These are phyloP conservation scores for Otatea glauca DNA, from an alignment of 176 grass and related monocot species.

Conservation along the genomic window DNA sequence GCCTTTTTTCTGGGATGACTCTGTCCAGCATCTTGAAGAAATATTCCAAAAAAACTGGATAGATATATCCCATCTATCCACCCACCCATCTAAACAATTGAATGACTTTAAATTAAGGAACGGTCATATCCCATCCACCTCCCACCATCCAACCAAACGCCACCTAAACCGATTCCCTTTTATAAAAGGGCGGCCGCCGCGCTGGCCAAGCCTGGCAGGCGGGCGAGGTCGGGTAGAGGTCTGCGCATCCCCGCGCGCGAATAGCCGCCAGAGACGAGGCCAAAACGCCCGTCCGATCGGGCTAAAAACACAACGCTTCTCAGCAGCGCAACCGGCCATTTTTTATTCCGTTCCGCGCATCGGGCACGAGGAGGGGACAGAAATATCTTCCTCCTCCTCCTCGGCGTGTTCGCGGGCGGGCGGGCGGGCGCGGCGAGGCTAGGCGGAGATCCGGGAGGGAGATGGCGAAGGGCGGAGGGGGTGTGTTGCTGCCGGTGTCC, in stretches of 20 bases:
- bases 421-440: neutral
- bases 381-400: constrained; percentile 45
- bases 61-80: too few species aligned
- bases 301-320: neutral
- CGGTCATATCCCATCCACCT: too few species aligned
- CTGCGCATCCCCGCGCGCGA: too few species aligned
- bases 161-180: too few species aligned
- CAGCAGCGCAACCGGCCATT: constrained; percentile 1
- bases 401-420: constrained; percentile 34
- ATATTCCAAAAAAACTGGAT: too few species aligned
- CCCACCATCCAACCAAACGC: too few species aligned
- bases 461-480: constrained; percentile 52
- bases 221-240: neutral
- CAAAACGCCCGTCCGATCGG: neutral
- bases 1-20: too few species aligned
- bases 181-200: constrained; percentile 32
- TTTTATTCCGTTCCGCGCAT: constrained; percentile 24
- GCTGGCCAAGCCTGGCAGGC: constrained; percentile 44
- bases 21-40: too few species aligned
- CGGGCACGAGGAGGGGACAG: neutral
- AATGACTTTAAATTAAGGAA: too few species aligned
- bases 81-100: too few species aligned
- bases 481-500: constrained; percentile 43
- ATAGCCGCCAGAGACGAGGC: too few species aligned
- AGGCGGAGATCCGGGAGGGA: constrained; percentile 42